These are phyloP conservation scores for Dactylellina leptospora DNA, from an alignment of 2,329 filamentous ascomycete genomes.

Conservation along the genomic window DNA sequence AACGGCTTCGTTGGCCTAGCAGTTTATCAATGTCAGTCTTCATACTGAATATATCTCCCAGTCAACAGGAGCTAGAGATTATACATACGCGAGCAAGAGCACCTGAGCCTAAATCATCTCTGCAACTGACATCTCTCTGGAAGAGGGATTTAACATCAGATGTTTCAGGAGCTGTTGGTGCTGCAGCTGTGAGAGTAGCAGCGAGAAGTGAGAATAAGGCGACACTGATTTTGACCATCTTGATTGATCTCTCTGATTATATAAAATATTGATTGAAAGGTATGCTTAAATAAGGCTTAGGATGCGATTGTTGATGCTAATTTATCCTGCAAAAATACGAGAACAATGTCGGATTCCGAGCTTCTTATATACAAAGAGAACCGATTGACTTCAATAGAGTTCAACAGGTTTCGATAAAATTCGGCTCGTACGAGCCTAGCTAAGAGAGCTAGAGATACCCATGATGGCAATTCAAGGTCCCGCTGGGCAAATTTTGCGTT, in stretches of 20 bases:
- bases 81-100: slow-evolving; percentile 4
- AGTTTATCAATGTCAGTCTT: neutral
- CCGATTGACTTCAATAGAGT: no score
- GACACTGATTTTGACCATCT: slow-evolving; percentile 17
- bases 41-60: neutral
- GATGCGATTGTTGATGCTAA: neutral
- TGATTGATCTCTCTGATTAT: no score
- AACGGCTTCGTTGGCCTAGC: slow-evolving; percentile 13
- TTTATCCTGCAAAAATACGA: neutral
- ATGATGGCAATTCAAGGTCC: no score
- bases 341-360: neutral
- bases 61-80: neutral
- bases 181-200: slow-evolving; percentile 7
- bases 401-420: no score
- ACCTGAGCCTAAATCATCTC: neutral
- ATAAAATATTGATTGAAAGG: neutral
- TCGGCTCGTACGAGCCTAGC: no score
- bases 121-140: slow-evolving; percentile 8
- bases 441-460: no score
- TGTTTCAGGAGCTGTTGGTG: neutral
- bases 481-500: neutral
- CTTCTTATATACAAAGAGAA: neutral
- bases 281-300: neutral
- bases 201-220: neutral
- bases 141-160: no score